Evolutionary conservation across 2,329 filamentous ascomycete species (phyloP).

Genomic region (Ophiognomonia clavigignenti-juglandacearum): DNA sequence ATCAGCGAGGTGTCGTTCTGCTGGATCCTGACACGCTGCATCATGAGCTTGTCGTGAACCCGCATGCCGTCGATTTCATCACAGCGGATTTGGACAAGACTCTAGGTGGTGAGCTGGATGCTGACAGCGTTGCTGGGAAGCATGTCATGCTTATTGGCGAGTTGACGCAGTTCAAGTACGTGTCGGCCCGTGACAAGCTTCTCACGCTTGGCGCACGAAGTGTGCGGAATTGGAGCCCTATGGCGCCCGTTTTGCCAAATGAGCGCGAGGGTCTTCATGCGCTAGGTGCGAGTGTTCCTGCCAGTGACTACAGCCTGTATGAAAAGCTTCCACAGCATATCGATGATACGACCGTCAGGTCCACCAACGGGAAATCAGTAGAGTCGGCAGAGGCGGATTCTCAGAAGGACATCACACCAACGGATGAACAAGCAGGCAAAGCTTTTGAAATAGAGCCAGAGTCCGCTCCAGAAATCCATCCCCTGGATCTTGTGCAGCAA

Average conservation of each 20-base stretch:
- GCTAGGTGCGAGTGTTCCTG: constrained; percentile 20
- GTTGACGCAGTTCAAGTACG: constrained; percentile 22
- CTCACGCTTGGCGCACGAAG: constrained; percentile 24
- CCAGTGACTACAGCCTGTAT: constrained; percentile 16
- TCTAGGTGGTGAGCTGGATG: constrained; percentile 18
- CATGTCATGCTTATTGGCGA: constrained; percentile 27
- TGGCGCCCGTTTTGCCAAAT: constrained; percentile 11
- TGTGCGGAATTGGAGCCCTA: constrained; percentile 23
- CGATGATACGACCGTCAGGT: background rate
- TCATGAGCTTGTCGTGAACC: constrained; percentile 23
- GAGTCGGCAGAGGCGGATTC: background rate
- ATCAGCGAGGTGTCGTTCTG: constrained; percentile 24
- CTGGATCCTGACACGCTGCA: constrained; percentile 26
- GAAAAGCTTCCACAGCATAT: background rate
- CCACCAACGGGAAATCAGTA: background rate
- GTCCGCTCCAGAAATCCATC: background rate
- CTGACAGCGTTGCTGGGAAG: constrained; percentile 19
- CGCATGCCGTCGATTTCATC: constrained; percentile 23
- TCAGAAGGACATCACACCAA: background rate
- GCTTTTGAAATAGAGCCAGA: background rate
- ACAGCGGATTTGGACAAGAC: constrained; percentile 20
- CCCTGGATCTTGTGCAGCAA: constrained; percentile 7
- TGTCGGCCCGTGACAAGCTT: constrained; percentile 23
- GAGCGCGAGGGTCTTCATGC: background rate
- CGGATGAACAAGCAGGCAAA: background rate